Conservation (phyloP, 169 alveolate genomes). For the Plasmodium berghei region DNA sequence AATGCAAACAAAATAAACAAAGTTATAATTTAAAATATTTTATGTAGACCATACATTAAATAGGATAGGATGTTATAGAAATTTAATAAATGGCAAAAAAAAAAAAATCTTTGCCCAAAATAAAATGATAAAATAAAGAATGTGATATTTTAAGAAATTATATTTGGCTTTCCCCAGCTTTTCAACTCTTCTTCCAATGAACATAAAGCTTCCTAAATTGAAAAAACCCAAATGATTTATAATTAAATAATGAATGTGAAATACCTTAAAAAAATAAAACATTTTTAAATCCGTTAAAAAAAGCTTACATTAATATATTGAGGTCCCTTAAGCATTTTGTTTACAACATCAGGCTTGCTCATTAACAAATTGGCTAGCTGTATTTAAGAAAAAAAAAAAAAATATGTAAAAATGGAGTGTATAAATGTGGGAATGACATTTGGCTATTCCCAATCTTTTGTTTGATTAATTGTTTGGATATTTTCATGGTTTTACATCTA, state of each 20-base stretch:
- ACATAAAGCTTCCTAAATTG: constrained; percentile 53
- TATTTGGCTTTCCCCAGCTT: constrained; percentile 37
- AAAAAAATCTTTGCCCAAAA: not conserved
- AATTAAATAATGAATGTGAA: not conserved
- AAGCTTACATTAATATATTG: constrained; percentile 57
- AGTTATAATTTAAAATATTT: no score
- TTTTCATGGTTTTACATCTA: constrained; percentile 24
- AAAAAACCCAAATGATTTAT: not conserved
- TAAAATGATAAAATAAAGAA: not conserved
- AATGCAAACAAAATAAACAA: no score
- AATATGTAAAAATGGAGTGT: not conserved
- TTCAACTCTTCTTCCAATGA: constrained; percentile 59
- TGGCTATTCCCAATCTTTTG: no score
- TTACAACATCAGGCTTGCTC: constrained; percentile 70
- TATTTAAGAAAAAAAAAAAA: not conserved
- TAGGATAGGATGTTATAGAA: not conserved
- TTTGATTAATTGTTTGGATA: no score
- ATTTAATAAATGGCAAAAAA: not conserved
- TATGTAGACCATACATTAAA: no score
- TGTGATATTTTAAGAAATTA: not conserved
- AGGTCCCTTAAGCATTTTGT: constrained; percentile 71
- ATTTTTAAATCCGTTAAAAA: not conserved
- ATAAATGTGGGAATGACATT: not conserved
- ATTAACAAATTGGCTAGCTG: constrained; percentile 66
- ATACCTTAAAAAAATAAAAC: not conserved